A percentile compares a stretch with the other conserved stretches of the same genome.
phyloP scores from a whole-genome alignment of 2,329 filamentous ascomycete genomes.

The Camptophora hylomeconis region DNA sequence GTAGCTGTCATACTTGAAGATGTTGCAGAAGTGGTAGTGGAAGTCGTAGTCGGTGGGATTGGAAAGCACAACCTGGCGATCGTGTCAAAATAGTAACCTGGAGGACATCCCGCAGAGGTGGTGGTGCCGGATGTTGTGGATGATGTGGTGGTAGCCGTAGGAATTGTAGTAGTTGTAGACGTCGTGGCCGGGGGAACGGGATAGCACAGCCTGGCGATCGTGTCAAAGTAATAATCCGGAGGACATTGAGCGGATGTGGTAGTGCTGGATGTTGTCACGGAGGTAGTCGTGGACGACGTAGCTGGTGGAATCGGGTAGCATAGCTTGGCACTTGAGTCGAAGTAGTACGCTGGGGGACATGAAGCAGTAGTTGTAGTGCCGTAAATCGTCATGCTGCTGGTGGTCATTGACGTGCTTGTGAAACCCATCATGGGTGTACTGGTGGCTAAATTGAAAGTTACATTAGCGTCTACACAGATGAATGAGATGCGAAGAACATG shows the following conservation, averaged over 20 bases:
- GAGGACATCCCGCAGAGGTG: background rate
- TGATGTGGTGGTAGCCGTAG: slow-evolving; percentile 1
- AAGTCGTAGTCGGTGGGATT: background rate
- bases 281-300: slow-evolving; percentile 1
- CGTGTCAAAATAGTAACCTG: no score
- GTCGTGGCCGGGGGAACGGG: background rate
- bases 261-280: background rate
- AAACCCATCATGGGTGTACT: slow-evolving; percentile 1
- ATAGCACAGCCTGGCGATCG: background rate
- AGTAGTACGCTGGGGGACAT: no score
- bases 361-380: slow-evolving; percentile 1
- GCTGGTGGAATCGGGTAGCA: background rate
- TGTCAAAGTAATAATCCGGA: no score
- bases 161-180: background rate
- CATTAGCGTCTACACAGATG: no score
- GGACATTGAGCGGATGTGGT: background rate
- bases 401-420: background rate
- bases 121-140: background rate
- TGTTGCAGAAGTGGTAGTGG: slow-evolving; percentile 1
- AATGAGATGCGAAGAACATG: no score
- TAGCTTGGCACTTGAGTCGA: no score
- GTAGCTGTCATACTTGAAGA: background rate
- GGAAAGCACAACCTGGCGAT: background rate
- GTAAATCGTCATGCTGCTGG: background rate
- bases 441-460: no score